These are phyloP conservation scores for Karstenula rhodostoma DNA, from an alignment of 2,329 filamentous ascomycete genomes.

Conservation along the genomic window DNA sequence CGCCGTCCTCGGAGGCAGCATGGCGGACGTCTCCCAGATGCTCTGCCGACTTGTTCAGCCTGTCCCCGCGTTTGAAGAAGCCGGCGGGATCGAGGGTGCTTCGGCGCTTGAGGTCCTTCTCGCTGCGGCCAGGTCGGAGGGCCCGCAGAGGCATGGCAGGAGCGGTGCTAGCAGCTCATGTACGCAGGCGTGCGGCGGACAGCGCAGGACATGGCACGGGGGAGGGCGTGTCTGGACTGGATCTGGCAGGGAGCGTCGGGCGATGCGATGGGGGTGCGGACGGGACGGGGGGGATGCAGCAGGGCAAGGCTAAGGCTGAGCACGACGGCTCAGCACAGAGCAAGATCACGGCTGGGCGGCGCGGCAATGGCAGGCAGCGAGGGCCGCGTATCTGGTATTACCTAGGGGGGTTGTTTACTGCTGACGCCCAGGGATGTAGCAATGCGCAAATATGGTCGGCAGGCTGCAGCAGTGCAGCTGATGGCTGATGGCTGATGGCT, in stretches of 20 bases:
- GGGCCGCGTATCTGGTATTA: background rate
- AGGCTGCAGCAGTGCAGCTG: too few species aligned
- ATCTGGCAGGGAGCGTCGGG: slow-evolving; percentile 15
- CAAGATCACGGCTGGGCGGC: slow-evolving; percentile 9
- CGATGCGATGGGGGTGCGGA: slow-evolving; percentile 8
- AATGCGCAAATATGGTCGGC: background rate
- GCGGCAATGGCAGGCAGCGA: background rate
- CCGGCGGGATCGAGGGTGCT: slow-evolving; percentile 53
- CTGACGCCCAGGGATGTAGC: background rate
- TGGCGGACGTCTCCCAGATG: slow-evolving; percentile 35
- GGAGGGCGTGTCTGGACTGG: too few species aligned
- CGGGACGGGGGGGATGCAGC: slow-evolving; percentile 25
- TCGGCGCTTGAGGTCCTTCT: slow-evolving; percentile 53
- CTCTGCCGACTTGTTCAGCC: slow-evolving; percentile 35
- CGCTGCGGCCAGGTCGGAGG: slow-evolving; percentile 49
- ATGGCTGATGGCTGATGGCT: too few species aligned
- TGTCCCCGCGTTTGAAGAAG: slow-evolving; percentile 48
- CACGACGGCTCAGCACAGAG: slow-evolving; percentile 23
- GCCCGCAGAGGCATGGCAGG: slow-evolving; percentile 51
- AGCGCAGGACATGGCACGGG: slow-evolving; percentile 44
- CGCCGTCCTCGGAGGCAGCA: slow-evolving; percentile 46
- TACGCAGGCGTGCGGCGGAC: slow-evolving; percentile 40
- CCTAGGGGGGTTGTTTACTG: background rate
- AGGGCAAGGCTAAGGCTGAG: slow-evolving; percentile 27
- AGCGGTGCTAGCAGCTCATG: slow-evolving; percentile 43